phyloP scores from a whole-genome alignment of 2,329 filamentous ascomycete genomes.

The Diatrype stigma region DNA sequence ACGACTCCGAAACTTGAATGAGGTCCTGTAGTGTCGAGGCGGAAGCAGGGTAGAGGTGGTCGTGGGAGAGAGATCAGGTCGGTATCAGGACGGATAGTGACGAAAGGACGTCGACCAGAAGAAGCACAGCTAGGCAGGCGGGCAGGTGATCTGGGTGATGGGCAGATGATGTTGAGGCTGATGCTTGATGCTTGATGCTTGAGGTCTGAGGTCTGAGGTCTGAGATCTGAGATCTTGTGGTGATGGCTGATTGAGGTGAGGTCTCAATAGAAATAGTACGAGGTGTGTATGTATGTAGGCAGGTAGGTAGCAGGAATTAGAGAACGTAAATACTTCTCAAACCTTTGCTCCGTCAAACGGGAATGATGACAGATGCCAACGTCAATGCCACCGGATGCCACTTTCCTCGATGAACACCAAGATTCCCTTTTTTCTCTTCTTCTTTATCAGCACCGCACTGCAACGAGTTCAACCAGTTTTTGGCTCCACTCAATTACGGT shows the following conservation, averaged over 20 bases:
- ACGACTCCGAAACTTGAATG: conserved; percentile 15
- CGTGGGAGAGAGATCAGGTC: conserved; percentile 13
- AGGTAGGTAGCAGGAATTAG: conserved; percentile 21
- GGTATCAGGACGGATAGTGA: conserved; percentile 9
- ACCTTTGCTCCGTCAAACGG: conserved; percentile 32
- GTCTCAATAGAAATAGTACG: conserved; percentile 18
- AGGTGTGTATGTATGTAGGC: conserved; percentile 13
- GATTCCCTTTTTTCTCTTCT: background rate
- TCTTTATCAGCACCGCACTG: too few relatives aligned
- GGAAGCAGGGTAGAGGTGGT: conserved; percentile 14
- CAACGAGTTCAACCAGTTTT: background rate
- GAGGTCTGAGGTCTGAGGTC: too few relatives aligned
- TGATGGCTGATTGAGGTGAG: conserved; percentile 15
- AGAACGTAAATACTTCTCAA: conserved; percentile 32
- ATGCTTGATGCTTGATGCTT: too few relatives aligned
- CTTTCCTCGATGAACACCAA: background rate
- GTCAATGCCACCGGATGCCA: conserved; percentile 6
- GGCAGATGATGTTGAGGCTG: conserved; percentile 6
- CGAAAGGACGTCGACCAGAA: conserved; percentile 8
- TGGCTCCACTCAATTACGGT: background rate
- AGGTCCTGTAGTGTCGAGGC: conserved; percentile 3
- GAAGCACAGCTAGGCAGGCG: background rate
- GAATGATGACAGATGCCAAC: conserved; percentile 16
- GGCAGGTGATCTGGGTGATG: conserved; percentile 2
- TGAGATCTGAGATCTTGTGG: conserved; percentile 27